These are phyloP conservation scores for Ogataea saltuana DNA, from an alignment of 805 yeast species.

Conservation along the genomic window DNA sequence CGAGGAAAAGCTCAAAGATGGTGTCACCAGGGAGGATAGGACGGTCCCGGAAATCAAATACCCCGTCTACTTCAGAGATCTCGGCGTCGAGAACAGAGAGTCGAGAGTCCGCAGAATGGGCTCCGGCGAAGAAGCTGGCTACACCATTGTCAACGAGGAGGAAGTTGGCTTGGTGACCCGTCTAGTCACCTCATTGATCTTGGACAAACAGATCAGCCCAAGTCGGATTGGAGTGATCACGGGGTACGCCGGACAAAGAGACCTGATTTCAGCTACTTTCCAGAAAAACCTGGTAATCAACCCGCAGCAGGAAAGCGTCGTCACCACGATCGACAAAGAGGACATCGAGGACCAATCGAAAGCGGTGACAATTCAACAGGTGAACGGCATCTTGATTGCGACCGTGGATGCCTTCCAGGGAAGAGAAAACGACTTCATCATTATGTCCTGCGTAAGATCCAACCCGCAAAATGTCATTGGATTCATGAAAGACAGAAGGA, in stretches of 20 bases:
- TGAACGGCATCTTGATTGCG: conserved; percentile 48
- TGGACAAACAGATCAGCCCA: conserved; percentile 51
- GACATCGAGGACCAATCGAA: conserved; percentile 48
- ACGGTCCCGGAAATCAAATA: conserved; percentile 45
- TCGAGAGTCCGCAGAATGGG: conserved; percentile 46
- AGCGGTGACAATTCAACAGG: conserved; percentile 45
- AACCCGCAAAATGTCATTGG: conserved; percentile 58
- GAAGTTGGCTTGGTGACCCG: conserved; percentile 53
- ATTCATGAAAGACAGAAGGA: conserved; percentile 58
- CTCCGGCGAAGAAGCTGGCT: conserved; percentile 45
- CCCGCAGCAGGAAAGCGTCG: conserved; percentile 49
- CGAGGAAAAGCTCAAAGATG: conserved; percentile 66
- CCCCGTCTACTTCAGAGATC: conserved; percentile 65
- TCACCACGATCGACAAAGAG: conserved; percentile 60
- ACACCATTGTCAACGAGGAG: conserved; percentile 55
- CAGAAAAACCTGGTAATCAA: conserved; percentile 55
- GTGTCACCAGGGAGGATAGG: conserved; percentile 57
- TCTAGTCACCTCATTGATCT: conserved; percentile 49
- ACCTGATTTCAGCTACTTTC: conserved; percentile 52
- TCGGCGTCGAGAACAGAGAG: conserved; percentile 47
- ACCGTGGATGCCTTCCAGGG: conserved; percentile 94
- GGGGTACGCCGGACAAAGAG: conserved; percentile 77
- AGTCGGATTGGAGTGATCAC: conserved; percentile 66
- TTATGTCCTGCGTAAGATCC: conserved; percentile 77
- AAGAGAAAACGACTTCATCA: conserved; percentile 78